These are phyloP conservation scores for Sporodiniella umbellata DNA, from an alignment of 371 early-diverging fungal genomes.

Conservation along the genomic window DNA sequence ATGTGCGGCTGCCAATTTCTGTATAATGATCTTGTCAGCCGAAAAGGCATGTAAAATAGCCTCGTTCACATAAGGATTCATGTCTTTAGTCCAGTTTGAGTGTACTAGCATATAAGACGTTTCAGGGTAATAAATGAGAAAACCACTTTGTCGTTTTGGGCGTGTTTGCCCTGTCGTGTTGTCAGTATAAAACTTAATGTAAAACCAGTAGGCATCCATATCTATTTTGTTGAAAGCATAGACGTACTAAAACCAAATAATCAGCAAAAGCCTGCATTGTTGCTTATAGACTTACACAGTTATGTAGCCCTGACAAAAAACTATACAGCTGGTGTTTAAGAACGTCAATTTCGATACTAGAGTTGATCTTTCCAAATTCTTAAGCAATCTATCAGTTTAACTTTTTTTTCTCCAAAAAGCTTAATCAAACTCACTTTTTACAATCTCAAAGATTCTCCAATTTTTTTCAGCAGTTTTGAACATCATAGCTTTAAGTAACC, in stretches of 20 bases:
- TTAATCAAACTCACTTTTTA: constrained; percentile 1
- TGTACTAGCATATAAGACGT: constrained; percentile 40
- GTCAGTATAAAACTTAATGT: constrained; percentile 41
- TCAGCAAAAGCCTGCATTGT: not conserved
- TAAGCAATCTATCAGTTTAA: not conserved
- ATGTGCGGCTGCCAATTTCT: constrained; percentile 26
- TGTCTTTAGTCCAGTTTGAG: constrained; percentile 22
- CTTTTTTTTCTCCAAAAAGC: no score
- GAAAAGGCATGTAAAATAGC: constrained; percentile 36
- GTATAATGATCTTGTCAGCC: not conserved
- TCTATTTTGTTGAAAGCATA: constrained; percentile 22
- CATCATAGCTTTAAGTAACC: constrained; percentile 12
- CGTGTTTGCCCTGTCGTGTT: constrained; percentile 15
- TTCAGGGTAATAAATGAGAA: constrained; percentile 43
- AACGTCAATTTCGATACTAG: not conserved
- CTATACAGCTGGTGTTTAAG: not conserved
- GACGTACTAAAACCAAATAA: constrained; percentile 29
- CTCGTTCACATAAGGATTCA: constrained; percentile 38
- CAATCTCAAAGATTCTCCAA: constrained; percentile 31
- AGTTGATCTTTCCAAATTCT: constrained; percentile 7
- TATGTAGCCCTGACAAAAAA: constrained; percentile 4
- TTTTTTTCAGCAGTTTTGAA: constrained; percentile 18
- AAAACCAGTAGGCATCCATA: constrained; percentile 38
- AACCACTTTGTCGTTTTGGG: constrained; percentile 16
- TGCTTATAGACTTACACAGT: constrained; percentile 10